Conservation (phyloP, 148 eudicot genomes). For the Linanthus parryae region DNA sequence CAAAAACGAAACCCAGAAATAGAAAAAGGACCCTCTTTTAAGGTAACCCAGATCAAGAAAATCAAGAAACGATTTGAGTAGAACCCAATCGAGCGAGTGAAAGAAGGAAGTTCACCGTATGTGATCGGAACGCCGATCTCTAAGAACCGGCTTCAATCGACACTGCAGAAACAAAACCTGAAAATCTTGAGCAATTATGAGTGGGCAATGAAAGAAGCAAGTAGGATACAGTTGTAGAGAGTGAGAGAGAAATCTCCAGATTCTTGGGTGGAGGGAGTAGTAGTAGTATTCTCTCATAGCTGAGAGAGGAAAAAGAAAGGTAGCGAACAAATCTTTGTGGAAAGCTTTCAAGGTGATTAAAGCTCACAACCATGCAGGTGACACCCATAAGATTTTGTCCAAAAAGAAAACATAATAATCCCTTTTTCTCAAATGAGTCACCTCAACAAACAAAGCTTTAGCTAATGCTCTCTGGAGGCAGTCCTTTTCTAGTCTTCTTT, state of each 20-base stretch:
- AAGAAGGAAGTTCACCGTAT: slow-evolving; percentile 11
- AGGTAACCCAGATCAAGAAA: background rate
- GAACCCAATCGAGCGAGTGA: background rate
- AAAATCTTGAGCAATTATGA: slow-evolving; percentile 4
- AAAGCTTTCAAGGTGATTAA: background rate
- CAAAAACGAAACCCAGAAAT: background rate
- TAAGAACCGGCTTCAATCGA: slow-evolving; percentile 3
- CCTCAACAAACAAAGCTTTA: no score
- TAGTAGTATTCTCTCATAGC: background rate
- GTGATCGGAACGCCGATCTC: slow-evolving; percentile 7
- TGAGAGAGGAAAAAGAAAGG: slow-evolving; percentile 11
- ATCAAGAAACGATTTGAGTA: background rate
- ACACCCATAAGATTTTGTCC: slow-evolving; percentile 12
- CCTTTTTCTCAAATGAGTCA: background rate
- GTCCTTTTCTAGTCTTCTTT: background rate
- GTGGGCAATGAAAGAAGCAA: background rate
- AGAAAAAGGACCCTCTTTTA: background rate
- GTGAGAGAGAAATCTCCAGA: slow-evolving; percentile 8
- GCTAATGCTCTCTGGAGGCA: background rate
- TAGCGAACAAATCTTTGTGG: slow-evolving; percentile 52
- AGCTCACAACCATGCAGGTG: slow-evolving; percentile 15
- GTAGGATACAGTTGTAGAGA: background rate
- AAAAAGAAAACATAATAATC: background rate
- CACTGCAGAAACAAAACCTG: background rate
- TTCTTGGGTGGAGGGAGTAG: slow-evolving; percentile 25